phyloP scores from a whole-genome alignment of 108 stramenopile genomes.

The Skeletonema grethae region DNA sequence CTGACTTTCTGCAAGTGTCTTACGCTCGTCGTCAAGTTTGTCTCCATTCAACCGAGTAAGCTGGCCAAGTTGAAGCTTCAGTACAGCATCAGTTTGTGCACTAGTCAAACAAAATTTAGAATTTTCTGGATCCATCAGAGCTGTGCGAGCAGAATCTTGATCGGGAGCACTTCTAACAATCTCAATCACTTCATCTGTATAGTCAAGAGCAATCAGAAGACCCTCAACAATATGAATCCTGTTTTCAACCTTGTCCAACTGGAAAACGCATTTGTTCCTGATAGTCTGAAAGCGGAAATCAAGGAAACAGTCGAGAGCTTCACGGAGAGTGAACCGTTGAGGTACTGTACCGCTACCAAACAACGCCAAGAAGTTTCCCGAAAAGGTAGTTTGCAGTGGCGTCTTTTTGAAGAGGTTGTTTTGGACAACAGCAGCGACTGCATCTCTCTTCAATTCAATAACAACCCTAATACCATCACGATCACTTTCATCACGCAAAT shows the following conservation, averaged over 20 bases:
- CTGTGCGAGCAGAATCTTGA: slow-evolving; percentile 61
- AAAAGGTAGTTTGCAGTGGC: slow-evolving; percentile 89
- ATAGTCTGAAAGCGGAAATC: slow-evolving; percentile 94
- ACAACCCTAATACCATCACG: slow-evolving; percentile 97
- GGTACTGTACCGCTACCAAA: slow-evolving; percentile 77
- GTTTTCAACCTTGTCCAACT: slow-evolving; percentile 81
- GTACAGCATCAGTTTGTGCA: slow-evolving; percentile 91
- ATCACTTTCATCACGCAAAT: slow-evolving; percentile 92
- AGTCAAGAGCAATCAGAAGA: slow-evolving; percentile 73
- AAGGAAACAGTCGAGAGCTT: slow-evolving; percentile 87
- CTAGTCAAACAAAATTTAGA: slow-evolving; percentile 55
- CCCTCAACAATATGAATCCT: slow-evolving; percentile 94
- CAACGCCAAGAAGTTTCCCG: slow-evolving; percentile 92
- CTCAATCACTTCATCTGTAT: slow-evolving; percentile 90
- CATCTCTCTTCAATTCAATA: slow-evolving; percentile 97
- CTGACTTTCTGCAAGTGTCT: slow-evolving; percentile 55
- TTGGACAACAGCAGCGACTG: slow-evolving; percentile 80
- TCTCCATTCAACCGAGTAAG: slow-evolving; percentile 88
- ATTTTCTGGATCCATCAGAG: slow-evolving; percentile 62
- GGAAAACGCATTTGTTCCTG: slow-evolving; percentile 75
- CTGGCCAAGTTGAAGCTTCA: slow-evolving; percentile 88
- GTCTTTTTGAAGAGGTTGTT: slow-evolving; percentile 97
- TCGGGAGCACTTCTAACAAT: slow-evolving; percentile 74
- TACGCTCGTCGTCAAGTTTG: slow-evolving; percentile 81
- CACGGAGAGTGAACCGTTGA: slow-evolving; percentile 89